Conservation (phyloP, 108 stramenopile species). For the Cylindrotheca fusiformis region DNA sequence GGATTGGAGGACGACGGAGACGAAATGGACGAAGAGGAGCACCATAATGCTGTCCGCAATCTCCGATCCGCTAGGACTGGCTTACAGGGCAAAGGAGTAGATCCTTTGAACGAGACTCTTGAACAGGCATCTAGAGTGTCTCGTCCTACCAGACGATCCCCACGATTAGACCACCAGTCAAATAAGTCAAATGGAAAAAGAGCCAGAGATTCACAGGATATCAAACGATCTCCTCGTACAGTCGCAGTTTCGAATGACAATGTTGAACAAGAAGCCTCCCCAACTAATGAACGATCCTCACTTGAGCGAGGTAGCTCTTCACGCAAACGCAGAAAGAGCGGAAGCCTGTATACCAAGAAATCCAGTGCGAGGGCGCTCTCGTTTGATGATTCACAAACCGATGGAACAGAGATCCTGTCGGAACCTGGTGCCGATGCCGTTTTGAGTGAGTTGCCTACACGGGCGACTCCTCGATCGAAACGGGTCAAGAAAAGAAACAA, state of each 20-base stretch:
- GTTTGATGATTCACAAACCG: slow-evolving; percentile 29
- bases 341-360: slow-evolving; percentile 12
- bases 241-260: background rate
- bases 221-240: background rate
- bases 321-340: background rate
- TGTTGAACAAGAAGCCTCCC: background rate
- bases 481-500: slow-evolving; percentile 30
- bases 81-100: background rate
- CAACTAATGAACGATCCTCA: background rate
- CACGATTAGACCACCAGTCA: too few relatives aligned
- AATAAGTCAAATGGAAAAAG: too few relatives aligned
- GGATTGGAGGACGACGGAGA: slow-evolving; percentile 1
- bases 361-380: slow-evolving; percentile 2
- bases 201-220: too few relatives aligned
- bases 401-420: slow-evolving; percentile 16
- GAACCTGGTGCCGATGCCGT: slow-evolving; percentile 2
- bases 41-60: background rate
- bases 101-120: slow-evolving; percentile 3
- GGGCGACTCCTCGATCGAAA: slow-evolving; percentile 13
- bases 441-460: slow-evolving; percentile 8
- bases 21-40: background rate
- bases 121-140: background rate
- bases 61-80: slow-evolving; percentile 17
- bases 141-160: too few relatives aligned
- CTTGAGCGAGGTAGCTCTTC: too few relatives aligned